A percentile compares a stretch with the other conserved stretches of the same genome.
These are phyloP conservation scores for Leccinum ponderosum DNA, from an alignment of 1,284 basidiomycete species.

Conservation along the genomic window DNA sequence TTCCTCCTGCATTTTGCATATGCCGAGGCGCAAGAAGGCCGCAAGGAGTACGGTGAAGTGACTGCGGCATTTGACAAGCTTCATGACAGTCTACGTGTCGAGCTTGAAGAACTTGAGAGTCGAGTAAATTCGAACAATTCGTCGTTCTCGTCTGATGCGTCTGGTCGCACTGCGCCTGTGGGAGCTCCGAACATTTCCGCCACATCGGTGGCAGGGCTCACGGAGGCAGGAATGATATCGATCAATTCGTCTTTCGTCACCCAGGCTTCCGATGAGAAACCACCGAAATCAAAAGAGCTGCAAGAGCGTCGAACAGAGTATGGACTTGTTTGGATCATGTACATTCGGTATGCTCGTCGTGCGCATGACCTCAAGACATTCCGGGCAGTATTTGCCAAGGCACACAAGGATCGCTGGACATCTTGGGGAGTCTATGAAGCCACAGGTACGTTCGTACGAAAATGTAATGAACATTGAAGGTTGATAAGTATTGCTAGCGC, in stretches of 20 bases:
- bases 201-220: constrained; percentile 15
- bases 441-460: constrained; percentile 59
- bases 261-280: constrained; percentile 47
- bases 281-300: constrained; percentile 52
- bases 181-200: constrained; percentile 21
- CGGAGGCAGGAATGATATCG: constrained; percentile 30
- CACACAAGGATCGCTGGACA: constrained; percentile 81
- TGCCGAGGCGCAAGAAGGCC: constrained; percentile 73
- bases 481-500: constrained; percentile 49
- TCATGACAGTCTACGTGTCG: constrained; percentile 64
- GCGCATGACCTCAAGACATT: constrained; percentile 62
- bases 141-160: constrained; percentile 38
- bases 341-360: constrained; percentile 75
- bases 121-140: constrained; percentile 46
- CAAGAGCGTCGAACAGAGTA: constrained; percentile 66
- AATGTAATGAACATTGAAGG: constrained; percentile 1
- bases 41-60: constrained; percentile 65
- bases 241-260: constrained; percentile 44
- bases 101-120: constrained; percentile 71
- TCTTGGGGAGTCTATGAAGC: constrained; percentile 96
- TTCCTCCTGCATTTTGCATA: constrained; percentile 89
- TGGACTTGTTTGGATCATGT: constrained; percentile 76
- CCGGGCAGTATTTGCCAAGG: constrained; percentile 79
- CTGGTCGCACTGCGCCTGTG: constrained; percentile 30
- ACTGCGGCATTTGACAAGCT: constrained; percentile 74